Evolutionary conservation across 2,329 filamentous ascomycete species (phyloP).

Genomic region (Pyrenochaeta sp.): DNA sequence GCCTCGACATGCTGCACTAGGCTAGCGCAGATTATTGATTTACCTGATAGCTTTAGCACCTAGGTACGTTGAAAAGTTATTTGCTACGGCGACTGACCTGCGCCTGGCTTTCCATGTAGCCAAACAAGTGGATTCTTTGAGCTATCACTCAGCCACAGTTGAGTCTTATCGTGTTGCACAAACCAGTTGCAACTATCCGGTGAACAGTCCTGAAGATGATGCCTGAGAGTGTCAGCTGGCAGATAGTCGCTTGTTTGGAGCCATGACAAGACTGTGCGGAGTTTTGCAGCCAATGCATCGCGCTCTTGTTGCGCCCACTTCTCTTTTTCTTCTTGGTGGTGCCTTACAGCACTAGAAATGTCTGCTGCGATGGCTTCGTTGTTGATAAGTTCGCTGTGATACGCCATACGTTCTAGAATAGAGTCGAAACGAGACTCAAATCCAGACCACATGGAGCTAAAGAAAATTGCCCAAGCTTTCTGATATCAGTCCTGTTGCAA

Average conservation of each 20-base stretch:
- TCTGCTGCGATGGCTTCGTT: conserved; percentile 30
- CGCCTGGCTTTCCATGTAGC: conserved; percentile 21
- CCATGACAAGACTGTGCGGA: not conserved
- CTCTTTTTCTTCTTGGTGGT: conserved; percentile 16
- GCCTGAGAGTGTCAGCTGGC: conserved; percentile 12
- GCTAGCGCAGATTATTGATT: too few relatives aligned
- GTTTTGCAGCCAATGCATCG: conserved; percentile 2
- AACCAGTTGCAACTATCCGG: conserved; percentile 19
- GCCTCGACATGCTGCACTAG: too few relatives aligned
- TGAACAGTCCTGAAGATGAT: conserved; percentile 6
- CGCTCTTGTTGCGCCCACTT: conserved; percentile 21
- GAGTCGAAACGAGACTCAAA: conserved; percentile 27
- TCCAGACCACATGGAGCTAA: conserved; percentile 29
- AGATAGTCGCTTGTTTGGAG: not conserved
- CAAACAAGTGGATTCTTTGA: conserved; percentile 10
- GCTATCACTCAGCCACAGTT: conserved; percentile 12
- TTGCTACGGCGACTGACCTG: conserved; percentile 12
- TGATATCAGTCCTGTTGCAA: not conserved
- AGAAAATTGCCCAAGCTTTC: conserved; percentile 33
- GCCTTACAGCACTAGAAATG: conserved; percentile 22
- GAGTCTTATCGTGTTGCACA: conserved; percentile 7
- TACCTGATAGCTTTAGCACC: too few relatives aligned
- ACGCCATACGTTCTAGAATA: conserved; percentile 26
- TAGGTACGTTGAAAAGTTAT: too few relatives aligned
- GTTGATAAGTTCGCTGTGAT: conserved; percentile 32